Evolutionary conservation across 2,329 filamentous ascomycete genomes (phyloP), one percentile per base, ranked within the genome.

Genomic region (Juglanconis oblonga): DNA sequence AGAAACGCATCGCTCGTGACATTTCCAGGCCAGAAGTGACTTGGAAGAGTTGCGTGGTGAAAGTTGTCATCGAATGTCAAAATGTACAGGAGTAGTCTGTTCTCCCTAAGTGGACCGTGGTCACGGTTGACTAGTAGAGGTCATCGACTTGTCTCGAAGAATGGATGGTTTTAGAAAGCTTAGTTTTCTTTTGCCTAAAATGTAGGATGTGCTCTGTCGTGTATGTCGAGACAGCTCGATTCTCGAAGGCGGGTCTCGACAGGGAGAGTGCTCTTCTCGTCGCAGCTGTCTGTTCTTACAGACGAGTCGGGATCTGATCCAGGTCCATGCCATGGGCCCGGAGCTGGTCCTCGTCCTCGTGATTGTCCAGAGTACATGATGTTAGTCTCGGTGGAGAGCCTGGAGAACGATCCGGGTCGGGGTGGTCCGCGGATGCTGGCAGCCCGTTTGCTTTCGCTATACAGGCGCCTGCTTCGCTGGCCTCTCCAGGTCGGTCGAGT

Each of bases 391-490:
- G 24, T 50, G 60, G 32, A 51, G 52, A 51, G 51, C 32, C 52
- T 52, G 36, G 36, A 58, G 48, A 5, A 57, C 52, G 35, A 45
- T 44, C 32, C 40, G n/a, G 24, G 4, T 31, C 29, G 38, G 33
- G 5, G 45, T 60, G 29, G 50, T 49, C 38, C 32, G 52, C 54
- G 48, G 36, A 56, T 11, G 55, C 57, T 57, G 53, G 57, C 61
- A 47, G 61, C 58, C 52, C 44, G 48, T 48, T 17, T 57, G 61
- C 61, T 62, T 61, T 57, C 58, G 61, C 57, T 57, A 33, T 32
- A 51, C 38, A 61, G 53, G 60, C 60, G 60, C 60, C 60, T 35
- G 40, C 45, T 10, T 47, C 31, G 33, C 50, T 52, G 42, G 36
- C 40, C 57, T 53, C 53, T 49, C 35, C 57, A 45, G 24, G 17